Conservation (phyloP, 1,284 basidiomycete genomes). For the Psilocybe mexicana region DNA sequence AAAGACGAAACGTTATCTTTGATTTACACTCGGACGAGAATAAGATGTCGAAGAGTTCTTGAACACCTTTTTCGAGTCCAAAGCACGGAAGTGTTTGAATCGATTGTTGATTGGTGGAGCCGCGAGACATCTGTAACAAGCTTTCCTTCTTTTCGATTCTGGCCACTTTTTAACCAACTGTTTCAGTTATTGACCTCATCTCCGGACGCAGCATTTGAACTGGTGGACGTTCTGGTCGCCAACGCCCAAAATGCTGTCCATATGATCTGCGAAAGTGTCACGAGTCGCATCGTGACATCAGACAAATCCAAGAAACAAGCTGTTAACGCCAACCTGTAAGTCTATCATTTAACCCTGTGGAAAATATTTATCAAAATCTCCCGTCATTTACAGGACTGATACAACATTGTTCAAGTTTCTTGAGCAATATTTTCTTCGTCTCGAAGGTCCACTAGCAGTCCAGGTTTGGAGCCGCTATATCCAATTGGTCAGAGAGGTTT, state of each 20-base stretch:
- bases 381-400: conserved; percentile 54
- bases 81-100: conserved; percentile 81
- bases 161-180: background rate
- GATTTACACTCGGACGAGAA: conserved; percentile 64
- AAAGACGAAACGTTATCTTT: conserved; percentile 66
- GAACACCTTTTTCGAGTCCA: conserved; percentile 87
- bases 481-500: conserved; percentile 79
- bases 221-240: conserved; percentile 81
- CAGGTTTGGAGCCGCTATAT: conserved; percentile 90
- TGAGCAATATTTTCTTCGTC: conserved; percentile 80
- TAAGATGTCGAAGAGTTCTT: conserved; percentile 74
- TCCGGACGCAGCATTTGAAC: conserved; percentile 70
- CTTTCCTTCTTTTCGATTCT: conserved; percentile 1
- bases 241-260: conserved; percentile 89
- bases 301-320: conserved; percentile 59
- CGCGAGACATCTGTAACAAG: conserved; percentile 49
- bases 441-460: conserved; percentile 88
- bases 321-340: conserved; percentile 67
- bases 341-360: conserved; percentile 25
- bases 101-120: conserved; percentile 80
- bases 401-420: conserved; percentile 79
- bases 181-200: conserved; percentile 37
- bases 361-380: background rate
- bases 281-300: conserved; percentile 49
- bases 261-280: conserved; percentile 86